Conservation (phyloP, 1,139 yeast species). For the Geotrichum armillariae region DNA sequence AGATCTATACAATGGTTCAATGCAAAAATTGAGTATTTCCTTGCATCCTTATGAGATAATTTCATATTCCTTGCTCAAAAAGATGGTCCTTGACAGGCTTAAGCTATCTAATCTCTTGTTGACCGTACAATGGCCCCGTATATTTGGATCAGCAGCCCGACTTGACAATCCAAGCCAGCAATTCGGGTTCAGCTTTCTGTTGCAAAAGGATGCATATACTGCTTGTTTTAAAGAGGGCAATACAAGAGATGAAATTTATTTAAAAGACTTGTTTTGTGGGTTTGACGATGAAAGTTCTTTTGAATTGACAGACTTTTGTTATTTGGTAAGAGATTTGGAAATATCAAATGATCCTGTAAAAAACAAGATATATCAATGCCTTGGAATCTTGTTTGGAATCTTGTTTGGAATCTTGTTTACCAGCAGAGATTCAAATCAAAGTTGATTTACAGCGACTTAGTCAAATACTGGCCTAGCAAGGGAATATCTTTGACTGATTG, state of each 20-base stretch:
- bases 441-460: slow-evolving; percentile 2
- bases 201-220: slow-evolving; percentile 6
- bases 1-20: too few relatives aligned
- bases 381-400: too few relatives aligned
- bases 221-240: slow-evolving; percentile 1
- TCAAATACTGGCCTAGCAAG: too few relatives aligned
- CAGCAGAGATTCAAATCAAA: slow-evolving; percentile 12
- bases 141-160: neutral
- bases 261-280: slow-evolving; percentile 5
- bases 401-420: slow-evolving; percentile 9
- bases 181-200: slow-evolving; percentile 6
- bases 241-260: neutral
- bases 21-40: neutral
- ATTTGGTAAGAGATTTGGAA: slow-evolving; percentile 1
- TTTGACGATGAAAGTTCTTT: neutral
- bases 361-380: too few relatives aligned
- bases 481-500: too few relatives aligned
- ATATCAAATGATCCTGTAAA: too few relatives aligned
- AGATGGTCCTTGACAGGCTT: neutral
- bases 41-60: slow-evolving; percentile 2
- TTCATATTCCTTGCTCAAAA: slow-evolving; percentile 8
- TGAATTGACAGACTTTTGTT: slow-evolving; percentile 3
- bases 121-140: slow-evolving; percentile 8
- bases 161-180: neutral
- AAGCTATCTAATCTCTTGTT: too few relatives aligned